Base-by-base conservation (phyloP, 2,329 filamentous ascomycete genomes). In the Talaromyces islandicus region DNA sequence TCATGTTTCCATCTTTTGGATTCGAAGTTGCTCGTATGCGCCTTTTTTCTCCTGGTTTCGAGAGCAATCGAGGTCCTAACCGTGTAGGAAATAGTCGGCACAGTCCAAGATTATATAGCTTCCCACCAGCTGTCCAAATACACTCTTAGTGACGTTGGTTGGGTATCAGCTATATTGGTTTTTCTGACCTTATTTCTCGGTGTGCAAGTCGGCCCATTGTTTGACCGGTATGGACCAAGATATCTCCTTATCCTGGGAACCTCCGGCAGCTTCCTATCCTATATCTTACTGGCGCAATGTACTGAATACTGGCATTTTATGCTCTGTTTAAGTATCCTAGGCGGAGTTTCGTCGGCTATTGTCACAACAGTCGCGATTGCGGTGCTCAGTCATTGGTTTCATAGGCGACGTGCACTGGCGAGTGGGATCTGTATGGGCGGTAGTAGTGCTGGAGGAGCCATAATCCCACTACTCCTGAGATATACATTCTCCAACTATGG, bases 281-380 rank as follows among this genome's bases (percentile, higher is more conserved):
- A 81, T 56, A 71, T 82, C 10, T 63, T 82, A 2, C 71, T 83
- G 30, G 80, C 77, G 0, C 70, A 81, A 57, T 82, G 80, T 64
- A 69, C 66, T 5, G 57, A 67, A 24, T 82, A 82, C 66, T 81
- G 77, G 78, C 79, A 82, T 7, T 81, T 82, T 43, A 64, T 81
- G 67, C 68, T 78, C 60, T 72, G 70, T 65, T 65, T 75, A 0
- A 68, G 70, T 0, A 48, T 77, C 3, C 63, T 77, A 1, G 71
- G 73, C 1, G 76, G 76, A 0, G 58, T 71, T 2, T 68, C 72
- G 0, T 69, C 71, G 0, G 74, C 75, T 0, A 63, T 75, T 4
- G 57, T 77, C 7, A 72, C 73, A 0, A 78, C 75, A 0, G 72
- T 75, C 2, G 66, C 70, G 1, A 69, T 77, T 32, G 70, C 73